Evolutionary conservation across 306 rosid genomes (phyloP), one percentile per base, ranked within the genome.

Genomic region (Echinosophora koreensis): DNA sequence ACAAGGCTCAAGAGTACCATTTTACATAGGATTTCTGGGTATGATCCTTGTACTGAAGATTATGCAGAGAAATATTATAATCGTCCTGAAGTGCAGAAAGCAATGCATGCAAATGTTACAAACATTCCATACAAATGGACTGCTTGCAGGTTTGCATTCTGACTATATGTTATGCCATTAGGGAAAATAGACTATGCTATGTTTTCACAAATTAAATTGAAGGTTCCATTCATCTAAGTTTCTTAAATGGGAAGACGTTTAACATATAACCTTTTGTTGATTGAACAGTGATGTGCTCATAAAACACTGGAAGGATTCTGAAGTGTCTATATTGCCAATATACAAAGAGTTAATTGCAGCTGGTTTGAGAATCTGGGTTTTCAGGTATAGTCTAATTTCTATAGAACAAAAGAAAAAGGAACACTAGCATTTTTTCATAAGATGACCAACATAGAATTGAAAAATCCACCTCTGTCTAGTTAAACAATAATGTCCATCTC

Each of bases 291-390:
- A 86, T 37, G 73, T 82, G 81, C 91, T 93, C 47, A 38, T 82
- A 9, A 82, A 82, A 73, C 66, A 85, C 58, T 93, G 98, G 98
- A 81, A 84, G 76, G 98, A 90, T 66, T 85, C 97, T 39, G 89
- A 88, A 57, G 78, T 44, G 68, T 90, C 98, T 28, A 35, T 93
- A 79, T 72, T 93, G 86, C 93, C 94, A 16, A 90, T 84, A 8
- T 93, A 93, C 90, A 88, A 82, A 78, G 87, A 89, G 83, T 85
- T 93, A 69, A 93, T 88, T 70, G 86, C 88, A n/a, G 89, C 94
- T 46, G 97, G 97, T 39, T 71, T 93, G 39, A 90, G 84, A 84
- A 86, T 93, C 18, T 93, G 98, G 98, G 94, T 93, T 84, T 93
- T 90, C 90, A 93, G 98, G 98, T 93, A 86, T 68, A 59, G 9